Evolutionary conservation across 1,284 basidiomycete species (phyloP).

Genomic region (Leccinum proximum): DNA sequence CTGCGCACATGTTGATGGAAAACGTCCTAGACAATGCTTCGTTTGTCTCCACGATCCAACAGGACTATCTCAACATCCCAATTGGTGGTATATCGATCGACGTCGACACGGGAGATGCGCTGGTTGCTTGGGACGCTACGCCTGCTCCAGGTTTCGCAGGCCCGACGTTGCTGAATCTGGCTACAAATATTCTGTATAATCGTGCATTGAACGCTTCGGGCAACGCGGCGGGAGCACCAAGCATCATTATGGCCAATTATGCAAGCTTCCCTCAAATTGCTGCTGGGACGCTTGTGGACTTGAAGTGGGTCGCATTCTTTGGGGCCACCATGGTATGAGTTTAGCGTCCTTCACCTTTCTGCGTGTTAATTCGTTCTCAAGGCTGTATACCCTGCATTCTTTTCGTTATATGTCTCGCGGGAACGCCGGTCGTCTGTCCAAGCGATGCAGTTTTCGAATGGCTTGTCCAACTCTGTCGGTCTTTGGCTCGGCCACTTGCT

Average conservation of each 20-base stretch:
- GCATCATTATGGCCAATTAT: conserved; percentile 54
- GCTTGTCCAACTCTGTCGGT: conserved; percentile 65
- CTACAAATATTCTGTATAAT: conserved; percentile 64
- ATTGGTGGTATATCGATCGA: conserved; percentile 64
- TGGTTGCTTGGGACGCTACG: conserved; percentile 64
- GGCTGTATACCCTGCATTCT: conserved; percentile 80
- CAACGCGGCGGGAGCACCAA: conserved; percentile 32
- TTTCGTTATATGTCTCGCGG: conserved; percentile 69
- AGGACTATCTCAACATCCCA: conserved; percentile 46
- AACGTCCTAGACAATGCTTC: conserved; percentile 48
- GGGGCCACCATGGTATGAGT: conserved; percentile 60
- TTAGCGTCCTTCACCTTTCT: background rate
- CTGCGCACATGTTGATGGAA: conserved; percentile 31
- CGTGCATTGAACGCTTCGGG: conserved; percentile 49
- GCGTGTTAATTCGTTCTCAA: conserved; percentile 24
- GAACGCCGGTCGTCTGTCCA: conserved; percentile 68
- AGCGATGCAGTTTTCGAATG: conserved; percentile 80
- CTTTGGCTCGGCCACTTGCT: conserved; percentile 80
- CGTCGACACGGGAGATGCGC: conserved; percentile 36
- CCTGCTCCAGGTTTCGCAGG: conserved; percentile 52
- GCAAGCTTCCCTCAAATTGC: conserved; percentile 50
- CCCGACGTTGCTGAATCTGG: conserved; percentile 61
- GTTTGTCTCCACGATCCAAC: conserved; percentile 48
- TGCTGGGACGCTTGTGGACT: conserved; percentile 51
- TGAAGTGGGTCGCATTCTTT: conserved; percentile 71